Evolutionary conservation across 129 eudicot species (phyloP), one percentile per base, ranked within the genome.

Genomic region (Lactuca saligna): DNA sequence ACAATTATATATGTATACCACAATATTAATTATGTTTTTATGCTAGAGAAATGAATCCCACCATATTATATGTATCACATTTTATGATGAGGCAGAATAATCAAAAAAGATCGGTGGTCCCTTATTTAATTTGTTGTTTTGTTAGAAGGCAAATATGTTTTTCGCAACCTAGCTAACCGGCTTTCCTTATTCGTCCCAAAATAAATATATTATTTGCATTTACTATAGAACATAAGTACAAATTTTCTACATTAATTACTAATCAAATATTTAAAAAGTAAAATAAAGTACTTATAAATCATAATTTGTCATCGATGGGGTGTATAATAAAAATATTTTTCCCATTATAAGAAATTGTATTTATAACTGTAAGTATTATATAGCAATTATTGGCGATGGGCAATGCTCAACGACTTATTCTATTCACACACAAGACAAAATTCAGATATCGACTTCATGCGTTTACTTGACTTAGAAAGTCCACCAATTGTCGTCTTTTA

Each of bases 381-480:
- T 37, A 17, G 10, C 46, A 68, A 56, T 69, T 69, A 69, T 56
- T 69, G 74, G 31, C 14, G 46, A 15, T 46, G 37, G 9, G 3
- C 4, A 11, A 25, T 61, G 66, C 13, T 35, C 32, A 17, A 8
- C 33, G 32, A 57, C 56, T 69, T 70, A 39, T 57, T 57, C 44
- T 32, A 8, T 70, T 70, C 74, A 57, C 74, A 57, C 74, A 17
- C 73, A 12, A n/a, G 33, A n/a, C 6, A 46, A 48, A 65, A 25
- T 25, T 39, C 71, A n/a, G 31, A 13, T 7, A 6, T 14, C 6
- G 55, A 64, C 57, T n/a, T 15, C 7, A 48, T 46, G 57, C 70
- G 70, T 48, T 65, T 46, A 65, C 57, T 42, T 65, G 70, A 65
- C 70, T 48, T 65, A 33, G 2, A 29, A 57, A 57, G 62, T 57